Evolutionary conservation across 768 basidiomycete species (phyloP), one percentile per base, ranked within the genome.

Genomic region (Tylopilus plumbeoviolaceoides): DNA sequence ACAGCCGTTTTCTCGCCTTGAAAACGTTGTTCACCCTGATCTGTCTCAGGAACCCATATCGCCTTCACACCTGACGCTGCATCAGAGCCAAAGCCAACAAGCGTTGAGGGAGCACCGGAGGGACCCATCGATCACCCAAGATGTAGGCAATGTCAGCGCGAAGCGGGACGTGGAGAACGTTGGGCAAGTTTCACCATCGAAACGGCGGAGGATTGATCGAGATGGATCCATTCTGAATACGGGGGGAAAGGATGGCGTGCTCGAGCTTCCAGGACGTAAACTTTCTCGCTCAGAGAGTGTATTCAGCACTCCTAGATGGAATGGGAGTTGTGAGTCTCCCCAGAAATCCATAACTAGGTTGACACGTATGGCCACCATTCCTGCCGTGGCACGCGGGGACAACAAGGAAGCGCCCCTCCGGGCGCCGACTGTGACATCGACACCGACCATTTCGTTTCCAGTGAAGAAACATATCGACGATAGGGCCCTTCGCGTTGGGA

Each of bases 371-470:
- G 44, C 42, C 5, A 56, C 53, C 20, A 15, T 42, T 27, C 35
- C 44, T 30, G 50, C 27, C 9, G 18, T 46, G 11, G 12, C 30
- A 1, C 27, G 25, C 15, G 23, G 4, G 35, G 49, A 39, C 21
- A n/a, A 18, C 6, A 15, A 42, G 20, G 25, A 20, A 23, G 27
- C 17, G 8, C 40, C 42, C 36, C 45, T 46, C 1, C 44, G 36
- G 5, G 33, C 21, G 11, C 30, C 35, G 1, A 17, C 31, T 39
- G 49, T 48, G 36, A 51, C 12, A 1, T 35, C 31, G n/a, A 28
- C 54, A 21, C 15, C 56, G 3, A 58, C 62, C 4, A 55, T 64
- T 28, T 39, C 60, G 5, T 67, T 67, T 33, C 58, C 65, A 1
- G 53, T 64, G 23, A 57, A 47, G 49, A 66, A 64, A 30, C 50